These are phyloP conservation scores for Mentha longifolia DNA, from an alignment of 257 asterid species.

Conservation along the genomic window DNA sequence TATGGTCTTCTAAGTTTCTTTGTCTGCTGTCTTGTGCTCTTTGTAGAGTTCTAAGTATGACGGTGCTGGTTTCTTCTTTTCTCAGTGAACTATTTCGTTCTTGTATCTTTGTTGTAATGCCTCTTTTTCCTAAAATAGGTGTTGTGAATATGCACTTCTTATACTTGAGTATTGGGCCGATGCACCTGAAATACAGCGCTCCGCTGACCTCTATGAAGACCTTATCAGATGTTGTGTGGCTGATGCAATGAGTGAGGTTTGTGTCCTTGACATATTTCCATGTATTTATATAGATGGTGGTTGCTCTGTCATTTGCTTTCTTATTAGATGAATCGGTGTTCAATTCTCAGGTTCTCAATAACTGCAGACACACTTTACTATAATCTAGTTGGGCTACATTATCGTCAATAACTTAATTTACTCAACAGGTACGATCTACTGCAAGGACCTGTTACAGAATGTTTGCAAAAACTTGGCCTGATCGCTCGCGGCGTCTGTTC, in stretches of 20 bases:
- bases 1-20: conserved; percentile 25
- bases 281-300: conserved; percentile 14
- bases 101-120: conserved; percentile 28
- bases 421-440: conserved; percentile 86
- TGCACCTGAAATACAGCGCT: conserved; percentile 97
- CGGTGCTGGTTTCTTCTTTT: conserved; percentile 24
- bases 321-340: conserved; percentile 24
- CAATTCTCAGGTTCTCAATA: conserved; percentile 9
- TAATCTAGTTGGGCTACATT: conserved; percentile 27
- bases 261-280: conserved; percentile 27
- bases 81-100: background rate
- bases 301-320: background rate
- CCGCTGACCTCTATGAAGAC: conserved; percentile 94
- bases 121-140: conserved; percentile 54
- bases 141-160: conserved; percentile 96
- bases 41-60: conserved; percentile 59
- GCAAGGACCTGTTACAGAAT: conserved; percentile 94
- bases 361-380: conserved; percentile 4
- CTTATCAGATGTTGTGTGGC: conserved; percentile 91
- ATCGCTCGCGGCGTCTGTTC: conserved; percentile 93
- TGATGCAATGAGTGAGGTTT: conserved; percentile 99
- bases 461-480: conserved; percentile 99
- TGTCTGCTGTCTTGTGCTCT: conserved; percentile 24
- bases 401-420: conserved; percentile 28
- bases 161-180: conserved; percentile 98